These are phyloP conservation scores for Diaporthe citri DNA, from an alignment of 2,329 filamentous ascomycete species.

Conservation along the genomic window DNA sequence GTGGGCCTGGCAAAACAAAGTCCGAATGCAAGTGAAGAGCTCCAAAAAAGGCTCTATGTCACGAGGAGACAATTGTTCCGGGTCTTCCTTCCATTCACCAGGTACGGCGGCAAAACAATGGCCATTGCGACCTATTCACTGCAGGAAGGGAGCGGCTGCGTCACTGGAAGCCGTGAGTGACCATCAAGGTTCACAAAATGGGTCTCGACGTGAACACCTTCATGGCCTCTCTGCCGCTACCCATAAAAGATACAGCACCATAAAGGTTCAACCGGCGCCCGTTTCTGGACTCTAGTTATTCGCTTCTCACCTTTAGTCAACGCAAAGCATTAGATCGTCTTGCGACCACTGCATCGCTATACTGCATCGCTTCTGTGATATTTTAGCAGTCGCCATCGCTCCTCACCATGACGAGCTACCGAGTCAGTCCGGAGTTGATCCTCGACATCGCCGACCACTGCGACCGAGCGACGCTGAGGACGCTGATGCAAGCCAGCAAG, in stretches of 20 bases:
- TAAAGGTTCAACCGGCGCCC: background rate
- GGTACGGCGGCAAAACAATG: background rate
- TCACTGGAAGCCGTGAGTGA: slow-evolving; percentile 29
- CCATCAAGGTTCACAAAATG: slow-evolving; percentile 35
- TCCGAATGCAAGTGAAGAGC: background rate
- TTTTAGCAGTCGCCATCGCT: background rate
- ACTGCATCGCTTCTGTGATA: slow-evolving; percentile 23
- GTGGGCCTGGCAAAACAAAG: background rate
- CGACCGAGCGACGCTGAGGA: slow-evolving; percentile 32
- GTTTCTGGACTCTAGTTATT: background rate
- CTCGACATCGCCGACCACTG: slow-evolving; percentile 37
- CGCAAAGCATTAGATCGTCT: slow-evolving; percentile 5
- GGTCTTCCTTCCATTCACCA: slow-evolving; percentile 14
- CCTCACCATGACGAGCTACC: slow-evolving; percentile 20
- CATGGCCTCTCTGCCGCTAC: slow-evolving; percentile 12
- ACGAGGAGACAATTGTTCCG: background rate
- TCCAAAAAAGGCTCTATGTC: too few relatives aligned
- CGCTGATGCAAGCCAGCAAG: slow-evolving; percentile 29
- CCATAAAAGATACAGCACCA: background rate
- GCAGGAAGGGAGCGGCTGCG: background rate
- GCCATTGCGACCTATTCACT: slow-evolving; percentile 18
- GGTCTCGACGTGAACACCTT: slow-evolving; percentile 16
- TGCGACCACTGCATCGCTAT: slow-evolving; percentile 28
- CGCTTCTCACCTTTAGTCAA: background rate
- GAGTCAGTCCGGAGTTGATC: slow-evolving; percentile 31